Conservation (phyloP, 768 basidiomycete species). For the Xerocomellus chrysenteron region DNA sequence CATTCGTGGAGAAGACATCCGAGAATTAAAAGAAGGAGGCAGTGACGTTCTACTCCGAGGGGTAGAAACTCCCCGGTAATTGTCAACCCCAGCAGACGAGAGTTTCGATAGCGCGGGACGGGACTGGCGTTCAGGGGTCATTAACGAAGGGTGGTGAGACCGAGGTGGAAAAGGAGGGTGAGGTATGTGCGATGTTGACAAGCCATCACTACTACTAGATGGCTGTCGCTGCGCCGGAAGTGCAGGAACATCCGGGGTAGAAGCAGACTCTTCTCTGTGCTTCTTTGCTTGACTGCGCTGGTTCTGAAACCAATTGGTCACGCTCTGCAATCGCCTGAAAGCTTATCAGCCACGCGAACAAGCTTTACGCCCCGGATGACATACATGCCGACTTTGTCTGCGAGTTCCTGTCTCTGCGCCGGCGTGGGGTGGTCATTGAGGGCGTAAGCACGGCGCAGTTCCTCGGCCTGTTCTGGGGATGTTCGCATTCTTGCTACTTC, state of each 20-base stretch:
- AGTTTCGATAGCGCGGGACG: constrained; percentile 12
- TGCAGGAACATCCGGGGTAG: constrained; percentile 21
- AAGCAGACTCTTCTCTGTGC: constrained; percentile 52
- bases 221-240: constrained; percentile 14
- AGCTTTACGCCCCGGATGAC: constrained; percentile 32
- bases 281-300: constrained; percentile 78
- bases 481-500: constrained; percentile 55
- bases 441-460: constrained; percentile 65
- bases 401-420: constrained; percentile 64
- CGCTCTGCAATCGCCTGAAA: constrained; percentile 71
- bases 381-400: constrained; percentile 74
- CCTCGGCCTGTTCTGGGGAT: constrained; percentile 62
- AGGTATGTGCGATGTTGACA: constrained; percentile 8
- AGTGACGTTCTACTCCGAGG: constrained; percentile 33
- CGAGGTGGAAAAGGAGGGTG: constrained; percentile 25
- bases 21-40: constrained; percentile 29
- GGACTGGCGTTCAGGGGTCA: constrained; percentile 22
- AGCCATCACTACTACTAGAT: constrained; percentile 6
- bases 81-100: constrained; percentile 13
- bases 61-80: constrained; percentile 18
- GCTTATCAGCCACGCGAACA: constrained; percentile 25
- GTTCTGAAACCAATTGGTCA: constrained; percentile 88
- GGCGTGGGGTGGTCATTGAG: constrained; percentile 64
- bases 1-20: constrained; percentile 29
- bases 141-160: constrained; percentile 32